Percentiles rank a stretch among this genome's conserved stretches.
Evolutionary conservation across 176 grass and related monocot genomes (phyloP).

Genomic region (Aegilops sharonensis): DNA sequence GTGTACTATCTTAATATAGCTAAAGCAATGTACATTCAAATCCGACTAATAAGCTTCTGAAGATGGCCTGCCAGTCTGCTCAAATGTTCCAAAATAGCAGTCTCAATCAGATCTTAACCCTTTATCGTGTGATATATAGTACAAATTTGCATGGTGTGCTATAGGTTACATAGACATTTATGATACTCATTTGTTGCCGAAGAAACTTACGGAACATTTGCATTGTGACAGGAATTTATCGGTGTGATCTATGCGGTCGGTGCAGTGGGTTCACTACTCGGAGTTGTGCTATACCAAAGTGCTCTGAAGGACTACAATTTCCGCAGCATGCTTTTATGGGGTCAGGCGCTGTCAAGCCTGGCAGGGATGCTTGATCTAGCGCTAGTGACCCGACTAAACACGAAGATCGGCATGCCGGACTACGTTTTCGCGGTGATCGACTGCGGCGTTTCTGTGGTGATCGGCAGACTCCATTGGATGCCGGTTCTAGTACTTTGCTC

Average conservation of each 20-base stretch:
- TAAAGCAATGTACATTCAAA: not conserved
- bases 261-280: conserved; percentile 76
- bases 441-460: conserved; percentile 52
- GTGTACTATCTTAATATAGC: not conserved
- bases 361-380: conserved; percentile 80
- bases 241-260: conserved; percentile 70
- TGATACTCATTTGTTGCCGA: not conserved
- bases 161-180: not conserved
- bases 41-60: not conserved
- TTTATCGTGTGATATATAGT: not conserved
- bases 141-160: not conserved
- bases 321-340: conserved; percentile 66
- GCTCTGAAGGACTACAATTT: conserved; percentile 65
- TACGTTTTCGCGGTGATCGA: conserved; percentile 66
- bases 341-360: conserved; percentile 55
- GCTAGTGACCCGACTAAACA: conserved; percentile 60
- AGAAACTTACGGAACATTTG: conserved; percentile 19
- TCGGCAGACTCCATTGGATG: conserved; percentile 67
- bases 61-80: conserved; percentile 2
- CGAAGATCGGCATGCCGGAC: conserved; percentile 63
- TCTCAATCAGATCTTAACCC: not conserved
- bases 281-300: conserved; percentile 74
- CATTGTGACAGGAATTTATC: conserved; percentile 55
- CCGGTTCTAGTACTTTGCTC: conserved; percentile 78
- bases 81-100: not conserved